These are phyloP conservation scores for Pestalotiopsis sp. DNA, from an alignment of 2,329 filamentous ascomycete species.

Conservation along the genomic window DNA sequence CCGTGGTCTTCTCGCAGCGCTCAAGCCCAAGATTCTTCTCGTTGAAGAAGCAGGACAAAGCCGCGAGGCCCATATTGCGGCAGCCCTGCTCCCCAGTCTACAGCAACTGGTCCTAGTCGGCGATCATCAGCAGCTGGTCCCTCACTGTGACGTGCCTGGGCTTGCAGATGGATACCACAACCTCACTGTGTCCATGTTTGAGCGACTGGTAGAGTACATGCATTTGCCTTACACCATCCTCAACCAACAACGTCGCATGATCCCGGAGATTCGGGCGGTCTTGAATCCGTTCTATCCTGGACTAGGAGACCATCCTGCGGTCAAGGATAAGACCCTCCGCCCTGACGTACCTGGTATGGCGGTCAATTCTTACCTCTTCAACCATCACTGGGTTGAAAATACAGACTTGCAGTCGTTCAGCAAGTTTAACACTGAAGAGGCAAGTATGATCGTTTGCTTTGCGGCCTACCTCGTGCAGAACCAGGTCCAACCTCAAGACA, in stretches of 20 bases:
- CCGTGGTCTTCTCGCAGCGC: conserved; percentile 64
- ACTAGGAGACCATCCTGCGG: conserved; percentile 45
- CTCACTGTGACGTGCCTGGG: conserved; percentile 63
- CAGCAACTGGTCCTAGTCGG: conserved; percentile 65
- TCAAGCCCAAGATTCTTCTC: conserved; percentile 69
- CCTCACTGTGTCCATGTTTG: conserved; percentile 77
- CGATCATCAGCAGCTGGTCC: conserved; percentile 79
- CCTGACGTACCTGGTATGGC: conserved; percentile 49
- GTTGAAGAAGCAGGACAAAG: conserved; percentile 84
- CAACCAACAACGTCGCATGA: conserved; percentile 65
- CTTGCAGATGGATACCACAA: conserved; percentile 64
- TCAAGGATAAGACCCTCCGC: conserved; percentile 32
- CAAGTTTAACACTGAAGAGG: conserved; percentile 71
- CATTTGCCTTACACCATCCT: conserved; percentile 65
- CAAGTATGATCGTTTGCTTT: conserved; percentile 74
- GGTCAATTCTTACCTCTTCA: conserved; percentile 41
- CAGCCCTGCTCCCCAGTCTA: conserved; percentile 51
- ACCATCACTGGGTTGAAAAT: conserved; percentile 66
- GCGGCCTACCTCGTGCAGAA: conserved; percentile 73
- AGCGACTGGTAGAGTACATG: conserved; percentile 68
- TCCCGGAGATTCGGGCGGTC: conserved; percentile 44
- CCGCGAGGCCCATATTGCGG: conserved; percentile 61
- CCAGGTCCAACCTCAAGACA: conserved; percentile 57
- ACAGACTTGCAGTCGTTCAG: conserved; percentile 64
- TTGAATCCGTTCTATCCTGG: conserved; percentile 49